Percentiles rank a stretch among this genome's conserved stretches.
phyloP scores from a whole-genome alignment of 495 filamentous ascomycete species.

The Xylaria nigripes region DNA sequence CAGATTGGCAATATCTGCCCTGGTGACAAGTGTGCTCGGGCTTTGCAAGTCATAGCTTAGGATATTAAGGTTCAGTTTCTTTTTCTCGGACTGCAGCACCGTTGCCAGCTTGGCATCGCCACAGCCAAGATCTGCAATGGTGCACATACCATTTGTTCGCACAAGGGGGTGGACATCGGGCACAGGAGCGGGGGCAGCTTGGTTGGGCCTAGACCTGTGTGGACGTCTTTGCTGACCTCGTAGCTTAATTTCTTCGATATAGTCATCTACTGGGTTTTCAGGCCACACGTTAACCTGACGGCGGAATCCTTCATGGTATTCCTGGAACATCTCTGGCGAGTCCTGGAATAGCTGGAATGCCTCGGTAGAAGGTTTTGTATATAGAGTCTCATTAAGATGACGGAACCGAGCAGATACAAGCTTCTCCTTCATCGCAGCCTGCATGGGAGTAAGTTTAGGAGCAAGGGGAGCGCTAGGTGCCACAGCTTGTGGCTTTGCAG shows the following conservation, averaged over 20 bases:
- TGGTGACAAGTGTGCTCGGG: constrained; percentile 62
- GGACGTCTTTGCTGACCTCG: constrained; percentile 39
- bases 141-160: constrained; percentile 51
- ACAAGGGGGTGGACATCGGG: constrained; percentile 26
- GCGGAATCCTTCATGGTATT: constrained; percentile 93
- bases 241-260: constrained; percentile 57
- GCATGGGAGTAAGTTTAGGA: constrained; percentile 74
- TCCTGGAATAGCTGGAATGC: constrained; percentile 69
- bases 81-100: constrained; percentile 53
- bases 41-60: constrained; percentile 48
- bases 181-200: constrained; percentile 18
- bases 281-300: constrained; percentile 93
- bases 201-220: constrained; percentile 19
- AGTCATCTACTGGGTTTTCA: constrained; percentile 83
- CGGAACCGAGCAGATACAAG: constrained; percentile 91
- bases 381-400: constrained; percentile 91
- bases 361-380: constrained; percentile 76
- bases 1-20: constrained; percentile 78
- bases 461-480: constrained; percentile 16
- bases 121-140: constrained; percentile 64
- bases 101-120: constrained; percentile 60
- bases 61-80: constrained; percentile 33
- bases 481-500: constrained; percentile 1
- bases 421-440: constrained; percentile 88
- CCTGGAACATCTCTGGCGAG: constrained; percentile 81